Conservation (phyloP, 192 early-diverging fungal genomes). For the Lobosporangium transversale region DNA sequence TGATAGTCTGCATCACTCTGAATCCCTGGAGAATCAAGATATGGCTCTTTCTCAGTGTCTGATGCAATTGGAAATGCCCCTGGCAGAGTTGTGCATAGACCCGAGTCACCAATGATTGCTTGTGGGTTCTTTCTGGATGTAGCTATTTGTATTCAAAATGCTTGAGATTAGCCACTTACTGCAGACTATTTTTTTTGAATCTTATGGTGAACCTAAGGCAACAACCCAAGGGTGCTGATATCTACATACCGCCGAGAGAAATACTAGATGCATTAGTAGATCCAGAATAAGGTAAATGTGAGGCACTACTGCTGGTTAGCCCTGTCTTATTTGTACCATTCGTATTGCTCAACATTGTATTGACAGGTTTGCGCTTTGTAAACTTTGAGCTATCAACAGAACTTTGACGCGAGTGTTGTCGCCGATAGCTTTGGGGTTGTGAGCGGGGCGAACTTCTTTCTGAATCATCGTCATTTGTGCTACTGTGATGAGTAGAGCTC, state of each 20-base stretch:
- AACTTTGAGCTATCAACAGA: slow-evolving; percentile 35
- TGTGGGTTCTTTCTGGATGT: slow-evolving; percentile 33
- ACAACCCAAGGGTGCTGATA: no score
- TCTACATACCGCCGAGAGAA: slow-evolving; percentile 10
- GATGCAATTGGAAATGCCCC: slow-evolving; percentile 6
- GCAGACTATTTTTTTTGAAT: no score
- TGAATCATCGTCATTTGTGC: neutral
- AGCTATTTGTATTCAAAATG: neutral
- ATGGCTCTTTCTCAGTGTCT: neutral
- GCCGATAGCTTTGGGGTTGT: neutral
- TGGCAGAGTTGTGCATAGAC: slow-evolving; percentile 1
- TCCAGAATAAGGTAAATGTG: neutral
- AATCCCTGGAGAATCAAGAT: neutral
- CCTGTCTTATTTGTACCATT: neutral
- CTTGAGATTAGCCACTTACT: no score
- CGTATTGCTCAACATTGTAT: neutral
- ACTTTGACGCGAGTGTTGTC: slow-evolving; percentile 20
- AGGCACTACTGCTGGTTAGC: neutral
- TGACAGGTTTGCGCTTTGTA: slow-evolving; percentile 33
- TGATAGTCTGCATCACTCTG: slow-evolving; percentile 15
- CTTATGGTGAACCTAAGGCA: no score
- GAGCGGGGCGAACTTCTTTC: slow-evolving; percentile 6
- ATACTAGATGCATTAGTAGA: neutral
- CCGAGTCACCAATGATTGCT: slow-evolving; percentile 38
- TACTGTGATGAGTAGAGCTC: neutral